These are phyloP conservation scores for Angomonas desouzai DNA, from an alignment of 208 protist species.

Conservation along the genomic window DNA sequence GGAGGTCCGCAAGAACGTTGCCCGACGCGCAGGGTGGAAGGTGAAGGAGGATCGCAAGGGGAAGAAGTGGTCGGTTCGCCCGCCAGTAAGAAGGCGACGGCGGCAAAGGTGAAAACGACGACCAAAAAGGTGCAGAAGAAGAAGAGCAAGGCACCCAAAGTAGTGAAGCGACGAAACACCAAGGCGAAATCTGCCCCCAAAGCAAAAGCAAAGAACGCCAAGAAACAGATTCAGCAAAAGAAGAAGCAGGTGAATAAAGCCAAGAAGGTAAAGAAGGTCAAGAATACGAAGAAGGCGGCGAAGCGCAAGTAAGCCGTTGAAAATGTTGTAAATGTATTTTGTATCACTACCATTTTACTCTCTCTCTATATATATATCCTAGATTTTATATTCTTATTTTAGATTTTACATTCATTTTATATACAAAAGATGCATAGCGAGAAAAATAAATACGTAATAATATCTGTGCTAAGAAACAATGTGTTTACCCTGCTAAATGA, in stretches of 20 bases:
- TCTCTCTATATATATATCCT: slow-evolving; percentile 10
- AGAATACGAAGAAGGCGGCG: slow-evolving; percentile 10
- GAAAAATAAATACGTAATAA: too few relatives aligned
- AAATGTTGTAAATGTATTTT: slow-evolving; percentile 1
- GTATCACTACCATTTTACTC: slow-evolving; percentile 9
- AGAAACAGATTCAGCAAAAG: background rate
- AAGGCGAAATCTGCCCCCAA: background rate
- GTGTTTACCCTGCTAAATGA: too few relatives aligned
- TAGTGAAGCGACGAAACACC: background rate
- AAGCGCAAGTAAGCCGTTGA: slow-evolving; percentile 3
- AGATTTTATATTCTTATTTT: slow-evolving; percentile 9
- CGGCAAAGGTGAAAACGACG: background rate
- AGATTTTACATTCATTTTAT: slow-evolving; percentile 11
- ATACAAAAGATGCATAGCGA: too few relatives aligned
- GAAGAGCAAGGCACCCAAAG: background rate
- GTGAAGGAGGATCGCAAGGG: background rate
- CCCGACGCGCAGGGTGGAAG: background rate
- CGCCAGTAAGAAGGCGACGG: too few relatives aligned
- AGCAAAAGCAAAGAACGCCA: background rate
- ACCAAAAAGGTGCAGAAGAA: background rate
- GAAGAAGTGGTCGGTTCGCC: slow-evolving; percentile 6
- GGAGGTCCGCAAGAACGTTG: background rate
- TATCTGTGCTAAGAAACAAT: too few relatives aligned
- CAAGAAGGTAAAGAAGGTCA: slow-evolving; percentile 14
- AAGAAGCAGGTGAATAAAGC: background rate